These are phyloP conservation scores for Penicillium fuscoglaucum DNA, from an alignment of 2,329 filamentous ascomycete genomes.

Conservation along the genomic window DNA sequence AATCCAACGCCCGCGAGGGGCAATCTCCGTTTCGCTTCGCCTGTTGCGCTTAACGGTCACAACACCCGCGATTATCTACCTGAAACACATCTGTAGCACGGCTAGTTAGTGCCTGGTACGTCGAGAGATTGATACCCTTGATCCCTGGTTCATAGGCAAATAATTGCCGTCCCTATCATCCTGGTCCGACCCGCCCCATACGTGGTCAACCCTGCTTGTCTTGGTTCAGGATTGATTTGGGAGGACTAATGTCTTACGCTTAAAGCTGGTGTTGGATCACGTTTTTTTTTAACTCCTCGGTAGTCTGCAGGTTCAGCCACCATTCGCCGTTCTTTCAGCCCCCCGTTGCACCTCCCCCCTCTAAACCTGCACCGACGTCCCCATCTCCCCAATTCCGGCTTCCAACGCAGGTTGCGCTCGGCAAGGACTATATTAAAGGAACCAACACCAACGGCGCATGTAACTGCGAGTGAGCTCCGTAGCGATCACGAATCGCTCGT, in stretches of 20 bases:
- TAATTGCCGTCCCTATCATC: slow-evolving; percentile 6
- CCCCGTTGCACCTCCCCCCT: slow-evolving; percentile 24
- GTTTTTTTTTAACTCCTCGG: slow-evolving; percentile 20
- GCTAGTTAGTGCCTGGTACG: slow-evolving; percentile 12
- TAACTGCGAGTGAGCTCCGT: background rate
- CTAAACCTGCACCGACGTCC: slow-evolving; percentile 17
- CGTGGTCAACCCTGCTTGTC: slow-evolving; percentile 5
- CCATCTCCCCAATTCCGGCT: background rate
- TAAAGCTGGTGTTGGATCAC: slow-evolving; percentile 12
- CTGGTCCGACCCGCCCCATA: background rate
- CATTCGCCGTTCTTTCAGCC: slow-evolving; percentile 18
- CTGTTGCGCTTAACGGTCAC: slow-evolving; percentile 22
- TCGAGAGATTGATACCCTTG: background rate
- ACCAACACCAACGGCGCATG: background rate
- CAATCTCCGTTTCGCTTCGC: slow-evolving; percentile 17
- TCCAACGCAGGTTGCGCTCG: background rate
- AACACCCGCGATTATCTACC: slow-evolving; percentile 24
- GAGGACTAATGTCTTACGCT: slow-evolving; percentile 17
- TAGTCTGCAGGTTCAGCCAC: slow-evolving; percentile 22
- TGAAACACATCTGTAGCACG: slow-evolving; percentile 22
- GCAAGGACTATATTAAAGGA: background rate
- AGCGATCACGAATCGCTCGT: slow-evolving; percentile 4
- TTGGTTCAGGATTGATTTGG: slow-evolving; percentile 3
- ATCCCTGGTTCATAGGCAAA: background rate
- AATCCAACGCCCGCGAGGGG: slow-evolving; percentile 25